Conservation (phyloP, 108 stramenopile genomes). For the Conticribra guillardii region DNA sequence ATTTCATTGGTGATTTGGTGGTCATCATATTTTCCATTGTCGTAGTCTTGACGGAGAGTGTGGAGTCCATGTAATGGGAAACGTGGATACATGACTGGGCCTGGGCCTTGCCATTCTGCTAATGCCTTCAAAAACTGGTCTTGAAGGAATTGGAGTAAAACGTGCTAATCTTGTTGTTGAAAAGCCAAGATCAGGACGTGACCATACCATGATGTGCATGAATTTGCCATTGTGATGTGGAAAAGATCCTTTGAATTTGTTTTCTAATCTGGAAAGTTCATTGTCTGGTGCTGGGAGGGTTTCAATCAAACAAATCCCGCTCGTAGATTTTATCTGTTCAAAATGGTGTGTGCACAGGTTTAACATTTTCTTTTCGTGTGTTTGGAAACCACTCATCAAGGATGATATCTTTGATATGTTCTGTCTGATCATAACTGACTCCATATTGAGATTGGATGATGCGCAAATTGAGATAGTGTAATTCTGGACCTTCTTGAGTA, state of each 20-base stretch:
- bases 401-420: constrained; percentile 13
- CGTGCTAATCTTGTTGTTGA: background rate
- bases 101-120: background rate
- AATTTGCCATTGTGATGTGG: background rate
- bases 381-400: constrained; percentile 8
- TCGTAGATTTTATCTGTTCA: constrained; percentile 2
- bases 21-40: background rate
- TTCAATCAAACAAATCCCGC: background rate
- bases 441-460: constrained; percentile 4
- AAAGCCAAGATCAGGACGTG: constrained; percentile 5
- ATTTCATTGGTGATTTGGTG: background rate
- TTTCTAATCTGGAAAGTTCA: background rate
- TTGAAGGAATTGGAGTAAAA: background rate
- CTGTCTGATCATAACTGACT: constrained; percentile 8
- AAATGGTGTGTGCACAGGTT: constrained; percentile 15
- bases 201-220: constrained; percentile 2
- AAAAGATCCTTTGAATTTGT: background rate
- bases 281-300: background rate
- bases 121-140: background rate
- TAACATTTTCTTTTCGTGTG: background rate
- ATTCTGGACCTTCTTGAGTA: constrained; percentile 2
- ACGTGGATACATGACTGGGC: constrained; percentile 22
- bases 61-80: background rate
- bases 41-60: background rate
- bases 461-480: constrained; percentile 9